Evolutionary conservation across 805 yeast species (phyloP).

Genomic region (Pichia membranifaciens): DNA sequence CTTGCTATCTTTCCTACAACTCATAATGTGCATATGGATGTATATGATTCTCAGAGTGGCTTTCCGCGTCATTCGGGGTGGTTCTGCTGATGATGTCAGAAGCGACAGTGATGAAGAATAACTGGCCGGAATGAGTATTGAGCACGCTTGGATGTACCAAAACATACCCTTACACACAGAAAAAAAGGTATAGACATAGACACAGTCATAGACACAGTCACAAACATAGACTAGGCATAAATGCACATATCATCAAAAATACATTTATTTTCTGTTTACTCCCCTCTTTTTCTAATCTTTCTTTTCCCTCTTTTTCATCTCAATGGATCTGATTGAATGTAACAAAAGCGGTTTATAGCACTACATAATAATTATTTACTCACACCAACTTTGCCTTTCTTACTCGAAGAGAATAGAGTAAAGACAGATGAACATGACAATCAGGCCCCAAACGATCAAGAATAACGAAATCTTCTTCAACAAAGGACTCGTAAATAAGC

Average conservation of each 20-base stretch:
- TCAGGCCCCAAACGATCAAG: constrained; percentile 47
- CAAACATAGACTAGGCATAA: too few relatives aligned
- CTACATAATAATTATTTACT: neutral
- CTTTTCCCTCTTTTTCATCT: too few relatives aligned
- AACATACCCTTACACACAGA: too few relatives aligned
- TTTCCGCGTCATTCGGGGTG: constrained; percentile 61
- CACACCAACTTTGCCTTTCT: neutral
- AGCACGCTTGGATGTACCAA: too few relatives aligned
- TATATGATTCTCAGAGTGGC: constrained; percentile 67
- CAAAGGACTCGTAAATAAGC: constrained; percentile 19
- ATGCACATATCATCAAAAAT: too few relatives aligned
- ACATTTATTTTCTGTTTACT: too few relatives aligned
- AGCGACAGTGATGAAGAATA: constrained; percentile 61
- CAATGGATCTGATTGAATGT: too few relatives aligned
- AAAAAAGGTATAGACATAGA: too few relatives aligned
- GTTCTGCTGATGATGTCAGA: constrained; percentile 79
- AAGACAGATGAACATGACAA: constrained; percentile 50
- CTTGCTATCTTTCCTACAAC: constrained; percentile 61
- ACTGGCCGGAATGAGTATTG: too few relatives aligned
- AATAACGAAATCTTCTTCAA: constrained; percentile 28
- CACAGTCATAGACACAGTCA: too few relatives aligned
- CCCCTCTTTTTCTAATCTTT: too few relatives aligned
- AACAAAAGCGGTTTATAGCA: too few relatives aligned
- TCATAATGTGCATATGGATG: constrained; percentile 67
- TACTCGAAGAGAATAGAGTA: constrained; percentile 42